phyloP scores from a whole-genome alignment of 345 rosid genomes.

The Acer campestre region DNA sequence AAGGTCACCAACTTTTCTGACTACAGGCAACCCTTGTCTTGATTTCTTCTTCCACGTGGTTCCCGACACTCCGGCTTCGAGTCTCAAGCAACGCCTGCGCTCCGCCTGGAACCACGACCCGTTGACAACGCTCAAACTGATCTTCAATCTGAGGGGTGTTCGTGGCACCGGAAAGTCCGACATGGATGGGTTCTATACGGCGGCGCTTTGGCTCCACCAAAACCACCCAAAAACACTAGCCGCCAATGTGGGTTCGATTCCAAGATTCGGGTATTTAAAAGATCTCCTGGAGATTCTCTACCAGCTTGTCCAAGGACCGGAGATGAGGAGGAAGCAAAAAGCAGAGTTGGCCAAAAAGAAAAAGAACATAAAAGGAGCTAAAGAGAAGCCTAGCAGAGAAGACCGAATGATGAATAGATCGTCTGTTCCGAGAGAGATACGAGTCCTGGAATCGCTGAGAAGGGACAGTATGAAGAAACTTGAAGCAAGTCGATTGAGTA shows the following conservation, averaged over 20 bases:
- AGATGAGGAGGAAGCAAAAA: constrained; percentile 43
- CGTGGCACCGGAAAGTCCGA: constrained; percentile 68
- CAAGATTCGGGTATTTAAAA: constrained; percentile 53
- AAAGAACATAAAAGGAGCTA: constrained; percentile 6
- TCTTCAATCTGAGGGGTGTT: constrained; percentile 67
- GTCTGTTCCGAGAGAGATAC: too few relatives aligned
- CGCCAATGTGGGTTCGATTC: constrained; percentile 38
- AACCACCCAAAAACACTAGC: constrained; percentile 66
- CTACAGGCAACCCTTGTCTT: constrained; percentile 56
- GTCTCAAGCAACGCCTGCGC: constrained; percentile 26
- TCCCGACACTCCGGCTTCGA: constrained; percentile 42
- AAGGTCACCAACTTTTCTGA: constrained; percentile 36
- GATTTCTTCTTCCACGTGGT: constrained; percentile 66
- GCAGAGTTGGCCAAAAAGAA: constrained; percentile 31
- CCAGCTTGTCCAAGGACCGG: constrained; percentile 51
- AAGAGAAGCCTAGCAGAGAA: neutral
- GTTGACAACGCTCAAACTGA: constrained; percentile 54
- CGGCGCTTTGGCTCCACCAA: constrained; percentile 60
- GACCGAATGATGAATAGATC: too few relatives aligned
- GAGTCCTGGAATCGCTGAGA: neutral
- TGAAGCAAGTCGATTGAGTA: constrained; percentile 44
- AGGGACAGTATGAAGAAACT: constrained; percentile 31
- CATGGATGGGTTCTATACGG: constrained; percentile 62
- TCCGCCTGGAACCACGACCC: constrained; percentile 55
- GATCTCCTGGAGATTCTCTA: constrained; percentile 69